phyloP scores from a whole-genome alignment of 306 rosid genomes.

The Castanea crenata region DNA sequence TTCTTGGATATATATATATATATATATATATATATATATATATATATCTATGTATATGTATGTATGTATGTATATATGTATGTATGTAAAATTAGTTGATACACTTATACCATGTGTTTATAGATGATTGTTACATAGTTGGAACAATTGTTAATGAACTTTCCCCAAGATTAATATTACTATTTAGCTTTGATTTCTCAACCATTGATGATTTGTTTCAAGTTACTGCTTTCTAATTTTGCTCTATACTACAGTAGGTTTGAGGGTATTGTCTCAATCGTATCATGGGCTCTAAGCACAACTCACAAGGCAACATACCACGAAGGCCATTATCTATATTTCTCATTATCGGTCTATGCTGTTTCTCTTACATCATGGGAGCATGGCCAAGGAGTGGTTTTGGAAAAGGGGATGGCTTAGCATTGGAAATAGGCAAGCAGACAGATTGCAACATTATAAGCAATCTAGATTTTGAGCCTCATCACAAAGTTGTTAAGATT shows the following conservation, averaged over 20 bases:
- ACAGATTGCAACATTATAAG: constrained; percentile 61
- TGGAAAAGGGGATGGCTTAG: constrained; percentile 79
- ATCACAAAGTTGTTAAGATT: constrained; percentile 56
- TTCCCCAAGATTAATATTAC: neutral
- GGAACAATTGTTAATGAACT: neutral
- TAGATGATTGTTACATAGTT: neutral
- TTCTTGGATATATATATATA: too few species aligned
- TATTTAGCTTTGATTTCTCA: constrained; percentile 12
- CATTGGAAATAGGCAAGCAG: constrained; percentile 55
- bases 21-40: too few species aligned
- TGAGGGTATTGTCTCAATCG: constrained; percentile 19
- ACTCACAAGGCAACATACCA: constrained; percentile 45
- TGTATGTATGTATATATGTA: too few species aligned
- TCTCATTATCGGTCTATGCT: constrained; percentile 75
- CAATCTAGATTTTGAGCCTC: constrained; percentile 75
- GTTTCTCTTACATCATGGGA: constrained; percentile 92
- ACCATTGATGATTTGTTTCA: constrained; percentile 11
- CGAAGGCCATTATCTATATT: constrained; percentile 76
- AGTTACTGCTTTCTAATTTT: constrained; percentile 17
- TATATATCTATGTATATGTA: too few species aligned
- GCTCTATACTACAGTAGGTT: constrained; percentile 17
- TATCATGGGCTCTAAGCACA: constrained; percentile 71
- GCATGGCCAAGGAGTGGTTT: constrained; percentile 92
- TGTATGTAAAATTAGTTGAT: too few species aligned
- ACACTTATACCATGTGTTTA: too few species aligned